Conservation (phyloP, 2,329 filamentous ascomycete species). For the Leptographium galeiforme region DNA sequence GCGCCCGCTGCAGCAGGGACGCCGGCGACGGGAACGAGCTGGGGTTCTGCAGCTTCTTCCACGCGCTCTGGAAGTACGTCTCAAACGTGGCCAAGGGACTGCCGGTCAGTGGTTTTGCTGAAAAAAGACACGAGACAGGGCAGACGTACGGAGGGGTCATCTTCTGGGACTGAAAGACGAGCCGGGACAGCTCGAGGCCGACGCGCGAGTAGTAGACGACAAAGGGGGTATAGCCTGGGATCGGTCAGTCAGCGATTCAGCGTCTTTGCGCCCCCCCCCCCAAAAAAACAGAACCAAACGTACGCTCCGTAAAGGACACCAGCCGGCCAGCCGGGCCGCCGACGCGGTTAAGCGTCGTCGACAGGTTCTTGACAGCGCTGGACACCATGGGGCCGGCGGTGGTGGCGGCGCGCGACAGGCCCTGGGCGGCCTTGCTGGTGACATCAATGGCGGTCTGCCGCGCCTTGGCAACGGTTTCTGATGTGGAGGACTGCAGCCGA, state of each 20-base stretch:
- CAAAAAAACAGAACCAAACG: too few species aligned
- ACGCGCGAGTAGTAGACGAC: conserved; percentile 89
- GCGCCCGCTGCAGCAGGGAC: conserved; percentile 31
- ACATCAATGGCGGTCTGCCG: conserved; percentile 25
- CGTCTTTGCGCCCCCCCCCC: too few species aligned
- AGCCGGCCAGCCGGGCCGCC: conserved; percentile 73
- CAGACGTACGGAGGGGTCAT: conserved; percentile 85
- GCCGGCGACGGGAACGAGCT: conserved; percentile 29
- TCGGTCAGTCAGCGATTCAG: too few species aligned
- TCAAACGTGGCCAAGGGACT: conserved; percentile 76
- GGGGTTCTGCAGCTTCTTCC: conserved; percentile 49
- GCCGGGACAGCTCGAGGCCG: conserved; percentile 71
- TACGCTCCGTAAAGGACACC: conserved; percentile 76
- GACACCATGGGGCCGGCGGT: conserved; percentile 67
- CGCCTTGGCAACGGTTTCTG: conserved; percentile 28
- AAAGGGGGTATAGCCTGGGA: conserved; percentile 65
- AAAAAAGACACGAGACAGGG: background rate
- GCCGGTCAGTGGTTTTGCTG: conserved; percentile 3
- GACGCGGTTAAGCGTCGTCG: conserved; percentile 56
- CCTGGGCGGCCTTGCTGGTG: conserved; percentile 32
- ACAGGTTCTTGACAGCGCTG: conserved; percentile 55
- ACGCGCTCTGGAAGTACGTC: conserved; percentile 64
- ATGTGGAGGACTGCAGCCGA: conserved; percentile 47
- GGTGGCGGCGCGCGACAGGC: conserved; percentile 56
- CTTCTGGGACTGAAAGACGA: conserved; percentile 76